A percentile compares a stretch with the other conserved stretches of the same genome.
Conservation (phyloP, 805 yeast species). For the Teunomyces cretensis region DNA sequence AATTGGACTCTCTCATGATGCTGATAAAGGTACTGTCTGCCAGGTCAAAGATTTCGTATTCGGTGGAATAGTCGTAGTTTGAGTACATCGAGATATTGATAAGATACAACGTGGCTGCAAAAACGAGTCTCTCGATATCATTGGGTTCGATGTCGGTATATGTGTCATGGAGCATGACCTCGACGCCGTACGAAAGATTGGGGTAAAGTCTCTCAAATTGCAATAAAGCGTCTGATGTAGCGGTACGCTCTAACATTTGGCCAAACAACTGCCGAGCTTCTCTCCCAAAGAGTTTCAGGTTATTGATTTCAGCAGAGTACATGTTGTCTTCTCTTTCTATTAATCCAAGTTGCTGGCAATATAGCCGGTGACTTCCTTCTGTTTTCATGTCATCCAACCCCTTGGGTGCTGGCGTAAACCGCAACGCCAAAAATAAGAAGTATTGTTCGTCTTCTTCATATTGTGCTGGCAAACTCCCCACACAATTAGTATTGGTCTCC, state of each 20-base stretch:
- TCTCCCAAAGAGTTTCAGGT: not conserved
- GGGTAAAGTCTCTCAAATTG: not conserved
- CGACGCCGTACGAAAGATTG: not conserved
- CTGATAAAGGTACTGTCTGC: not conserved
- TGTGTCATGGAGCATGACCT: conserved; percentile 1
- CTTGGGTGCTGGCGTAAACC: conserved; percentile 1
- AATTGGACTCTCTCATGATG: not conserved
- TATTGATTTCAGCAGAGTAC: conserved; percentile 1
- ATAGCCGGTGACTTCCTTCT: not conserved
- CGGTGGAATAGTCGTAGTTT: not conserved
- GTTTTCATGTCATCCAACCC: not conserved
- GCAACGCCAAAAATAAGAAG: not conserved
- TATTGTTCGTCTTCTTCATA: not conserved
- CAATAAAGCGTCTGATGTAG: not conserved
- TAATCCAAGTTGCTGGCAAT: not conserved
- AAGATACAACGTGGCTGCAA: conserved; percentile 1
- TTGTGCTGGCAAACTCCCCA: not conserved
- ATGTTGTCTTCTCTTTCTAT: not conserved
- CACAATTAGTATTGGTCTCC: not conserved
- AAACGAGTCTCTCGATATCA: not conserved
- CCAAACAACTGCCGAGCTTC: conserved; percentile 2
- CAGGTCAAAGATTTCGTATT: not conserved
- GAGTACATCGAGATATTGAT: conserved; percentile 4
- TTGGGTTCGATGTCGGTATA: not conserved
- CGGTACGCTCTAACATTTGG: not conserved